These are phyloP conservation scores for Jamesozyma spencerorum DNA, from an alignment of 805 yeast species.

Conservation along the genomic window DNA sequence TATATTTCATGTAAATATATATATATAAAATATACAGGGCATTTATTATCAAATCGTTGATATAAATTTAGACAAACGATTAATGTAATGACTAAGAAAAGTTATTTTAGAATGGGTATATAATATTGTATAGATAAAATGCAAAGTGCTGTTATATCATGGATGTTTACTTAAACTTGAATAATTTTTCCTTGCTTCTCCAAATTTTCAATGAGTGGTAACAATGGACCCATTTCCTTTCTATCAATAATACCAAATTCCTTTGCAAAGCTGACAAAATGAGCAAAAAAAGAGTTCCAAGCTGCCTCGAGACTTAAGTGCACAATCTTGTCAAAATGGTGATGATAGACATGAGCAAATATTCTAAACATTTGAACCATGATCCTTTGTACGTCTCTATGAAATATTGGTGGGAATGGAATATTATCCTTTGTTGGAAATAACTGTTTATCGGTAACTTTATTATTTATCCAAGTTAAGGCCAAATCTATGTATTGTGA, in stretches of 20 bases:
- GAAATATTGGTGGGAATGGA: constrained; percentile 81
- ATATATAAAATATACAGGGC: background rate
- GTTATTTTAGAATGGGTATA: no score
- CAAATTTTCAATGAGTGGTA: constrained; percentile 64
- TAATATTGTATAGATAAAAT: no score
- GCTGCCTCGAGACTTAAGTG: constrained; percentile 92
- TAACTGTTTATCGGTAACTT: constrained; percentile 77
- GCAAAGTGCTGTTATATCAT: no score
- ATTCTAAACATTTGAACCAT: constrained; percentile 88
- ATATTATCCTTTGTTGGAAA: constrained; percentile 87
- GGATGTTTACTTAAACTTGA: background rate
- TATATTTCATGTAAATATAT: background rate
- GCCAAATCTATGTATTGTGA: constrained; percentile 88
- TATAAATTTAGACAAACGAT: no score
- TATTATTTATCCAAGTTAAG: constrained; percentile 78
- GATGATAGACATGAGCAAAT: constrained; percentile 89
- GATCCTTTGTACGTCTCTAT: constrained; percentile 76
- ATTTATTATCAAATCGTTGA: background rate
- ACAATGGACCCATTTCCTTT: constrained; percentile 70
- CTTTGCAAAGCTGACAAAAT: constrained; percentile 76
- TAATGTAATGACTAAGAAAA: no score
- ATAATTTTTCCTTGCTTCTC: constrained; percentile 81
- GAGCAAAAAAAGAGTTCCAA: constrained; percentile 96
- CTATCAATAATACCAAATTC: constrained; percentile 77
- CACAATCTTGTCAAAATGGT: constrained; percentile 89